phyloP scores from a whole-genome alignment of 352 stramenopile genomes.

The Elongisporangium prolatum region DNA sequence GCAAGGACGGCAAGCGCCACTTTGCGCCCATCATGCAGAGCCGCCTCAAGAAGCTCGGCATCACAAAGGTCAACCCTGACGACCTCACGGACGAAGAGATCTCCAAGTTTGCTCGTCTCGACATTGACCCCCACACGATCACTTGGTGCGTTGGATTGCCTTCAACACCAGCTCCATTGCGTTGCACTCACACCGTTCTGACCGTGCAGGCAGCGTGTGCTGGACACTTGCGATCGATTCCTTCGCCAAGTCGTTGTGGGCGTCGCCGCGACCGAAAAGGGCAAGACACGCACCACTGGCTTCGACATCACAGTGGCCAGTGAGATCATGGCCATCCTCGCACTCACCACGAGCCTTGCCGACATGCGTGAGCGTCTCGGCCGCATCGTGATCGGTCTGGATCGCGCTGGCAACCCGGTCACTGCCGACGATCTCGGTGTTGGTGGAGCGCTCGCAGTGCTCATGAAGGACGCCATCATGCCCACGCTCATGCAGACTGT shows the following conservation, averaged over 20 bases:
- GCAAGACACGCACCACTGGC: conserved; percentile 59
- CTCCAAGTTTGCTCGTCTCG: conserved; percentile 90
- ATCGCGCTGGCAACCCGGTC: conserved; percentile 77
- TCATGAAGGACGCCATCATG: conserved; percentile 98
- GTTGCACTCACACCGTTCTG: conserved; percentile 11
- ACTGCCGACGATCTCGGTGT: conserved; percentile 97
- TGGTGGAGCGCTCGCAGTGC: conserved; percentile 93
- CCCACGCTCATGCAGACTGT: conserved; percentile 98
- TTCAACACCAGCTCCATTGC: background rate
- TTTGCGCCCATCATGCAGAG: conserved; percentile 92
- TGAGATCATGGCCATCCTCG: conserved; percentile 98
- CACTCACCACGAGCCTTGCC: conserved; percentile 90
- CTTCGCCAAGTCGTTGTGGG: conserved; percentile 91
- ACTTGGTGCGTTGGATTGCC: conserved; percentile 30
- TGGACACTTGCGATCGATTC: conserved; percentile 98
- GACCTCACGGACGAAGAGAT: conserved; percentile 95
- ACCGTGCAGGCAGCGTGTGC: conserved; percentile 87
- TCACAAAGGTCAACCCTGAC: conserved; percentile 87
- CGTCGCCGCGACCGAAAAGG: conserved; percentile 89
- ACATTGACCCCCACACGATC: conserved; percentile 94
- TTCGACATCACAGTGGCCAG: conserved; percentile 93
- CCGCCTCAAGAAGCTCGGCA: conserved; percentile 94
- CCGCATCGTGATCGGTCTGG: conserved; percentile 93
- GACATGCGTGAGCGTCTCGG: conserved; percentile 94
- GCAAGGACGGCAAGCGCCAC: conserved; percentile 76